Conservation (phyloP, 2,329 filamentous ascomycete species). For the Dothiorella sarmentorum region DNA sequence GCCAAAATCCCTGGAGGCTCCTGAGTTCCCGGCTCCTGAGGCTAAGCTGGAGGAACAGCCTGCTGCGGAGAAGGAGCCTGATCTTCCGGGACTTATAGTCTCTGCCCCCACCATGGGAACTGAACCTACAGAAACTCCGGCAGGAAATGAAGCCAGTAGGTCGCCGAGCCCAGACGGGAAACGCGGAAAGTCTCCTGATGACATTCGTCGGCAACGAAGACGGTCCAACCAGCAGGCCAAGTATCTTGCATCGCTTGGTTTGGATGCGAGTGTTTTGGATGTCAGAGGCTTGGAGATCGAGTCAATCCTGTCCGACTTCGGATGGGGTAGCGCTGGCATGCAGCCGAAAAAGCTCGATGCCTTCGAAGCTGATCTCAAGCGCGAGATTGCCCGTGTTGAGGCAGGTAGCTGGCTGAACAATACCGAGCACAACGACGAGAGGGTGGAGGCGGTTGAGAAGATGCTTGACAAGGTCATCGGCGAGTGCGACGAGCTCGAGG, state of each 20-base stretch:
- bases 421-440: constrained; percentile 79
- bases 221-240: constrained; percentile 72
- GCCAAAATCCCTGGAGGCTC: constrained; percentile 19
- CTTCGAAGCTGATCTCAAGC: constrained; percentile 76
- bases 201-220: constrained; percentile 58
- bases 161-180: constrained; percentile 35
- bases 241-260: constrained; percentile 72
- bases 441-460: constrained; percentile 78
- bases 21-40: background rate
- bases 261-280: constrained; percentile 74
- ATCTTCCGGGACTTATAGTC: constrained; percentile 19
- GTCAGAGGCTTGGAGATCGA: constrained; percentile 77
- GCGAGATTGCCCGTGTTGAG: constrained; percentile 85
- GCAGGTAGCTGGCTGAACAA: constrained; percentile 89
- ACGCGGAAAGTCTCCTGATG: constrained; percentile 34
- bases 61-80: constrained; percentile 8
- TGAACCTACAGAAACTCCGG: background rate
- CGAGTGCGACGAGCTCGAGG: constrained; percentile 95
- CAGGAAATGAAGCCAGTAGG: constrained; percentile 32
- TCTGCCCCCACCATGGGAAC: constrained; percentile 4
- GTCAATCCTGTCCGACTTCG: constrained; percentile 77
- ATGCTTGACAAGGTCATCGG: constrained; percentile 87
- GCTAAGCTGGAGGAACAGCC: constrained; percentile 16
- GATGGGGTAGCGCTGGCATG: constrained; percentile 78
- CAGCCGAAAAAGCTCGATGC: constrained; percentile 73